Evolutionary conservation across 2,329 filamentous ascomycete species (phyloP).

Genomic region (Tolypocladium endophyticum): DNA sequence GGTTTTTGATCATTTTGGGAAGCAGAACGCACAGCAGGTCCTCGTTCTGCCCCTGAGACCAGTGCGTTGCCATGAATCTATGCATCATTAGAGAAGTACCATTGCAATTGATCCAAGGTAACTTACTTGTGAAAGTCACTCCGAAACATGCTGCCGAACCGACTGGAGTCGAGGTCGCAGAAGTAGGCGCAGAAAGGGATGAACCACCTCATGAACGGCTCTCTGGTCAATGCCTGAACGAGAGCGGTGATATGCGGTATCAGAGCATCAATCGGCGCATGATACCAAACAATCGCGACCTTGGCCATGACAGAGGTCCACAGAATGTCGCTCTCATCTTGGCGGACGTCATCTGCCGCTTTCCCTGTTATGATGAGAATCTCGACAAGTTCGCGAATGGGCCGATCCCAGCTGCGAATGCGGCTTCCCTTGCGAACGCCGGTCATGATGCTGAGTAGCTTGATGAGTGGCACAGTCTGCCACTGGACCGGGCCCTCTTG

Average conservation of each 20-base stretch:
- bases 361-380: slow-evolving; percentile 40
- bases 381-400: slow-evolving; percentile 46
- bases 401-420: slow-evolving; percentile 57
- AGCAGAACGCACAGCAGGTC: slow-evolving; percentile 59
- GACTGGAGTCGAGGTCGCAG: slow-evolving; percentile 58
- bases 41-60: slow-evolving; percentile 56
- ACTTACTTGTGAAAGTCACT: slow-evolving; percentile 68
- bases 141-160: slow-evolving; percentile 71
- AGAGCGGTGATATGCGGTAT: slow-evolving; percentile 60
- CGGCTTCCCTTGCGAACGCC: slow-evolving; percentile 74
- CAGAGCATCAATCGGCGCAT: slow-evolving; percentile 68
- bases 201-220: slow-evolving; percentile 61
- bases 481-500: slow-evolving; percentile 12
- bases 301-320: slow-evolving; percentile 50
- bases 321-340: slow-evolving; percentile 28
- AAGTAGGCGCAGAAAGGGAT: slow-evolving; percentile 78
- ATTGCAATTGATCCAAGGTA: too few species aligned
- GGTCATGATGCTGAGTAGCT: slow-evolving; percentile 57
- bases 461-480: slow-evolving; percentile 37
- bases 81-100: slow-evolving; percentile 8
- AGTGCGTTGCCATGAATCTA: slow-evolving; percentile 66
- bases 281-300: slow-evolving; percentile 58
- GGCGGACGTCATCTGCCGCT: slow-evolving; percentile 20
- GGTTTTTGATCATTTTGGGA: slow-evolving; percentile 49
- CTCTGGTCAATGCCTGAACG: slow-evolving; percentile 52